A percentile compares a stretch with the other conserved stretches of the same genome.
Conservation (phyloP, 768 basidiomycete genomes). For the Amanita pallidorosea region DNA sequence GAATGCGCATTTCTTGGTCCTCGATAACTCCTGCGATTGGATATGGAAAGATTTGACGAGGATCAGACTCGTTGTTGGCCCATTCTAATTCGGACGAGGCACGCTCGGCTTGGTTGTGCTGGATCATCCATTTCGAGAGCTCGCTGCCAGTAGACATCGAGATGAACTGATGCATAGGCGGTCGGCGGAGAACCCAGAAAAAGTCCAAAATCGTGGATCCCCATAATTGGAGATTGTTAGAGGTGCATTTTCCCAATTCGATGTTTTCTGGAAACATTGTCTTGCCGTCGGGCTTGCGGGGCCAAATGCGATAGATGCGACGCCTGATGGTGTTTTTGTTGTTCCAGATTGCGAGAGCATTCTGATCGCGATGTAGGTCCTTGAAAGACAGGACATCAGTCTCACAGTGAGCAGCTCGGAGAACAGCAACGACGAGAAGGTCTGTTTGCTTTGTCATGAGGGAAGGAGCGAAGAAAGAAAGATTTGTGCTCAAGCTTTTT, state of each 20-base stretch:
- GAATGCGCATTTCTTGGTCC: slow-evolving; percentile 9
- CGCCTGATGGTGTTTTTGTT: slow-evolving; percentile 10
- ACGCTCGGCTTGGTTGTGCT: slow-evolving; percentile 19
- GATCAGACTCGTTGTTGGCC: slow-evolving; percentile 25
- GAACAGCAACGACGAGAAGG: not conserved
- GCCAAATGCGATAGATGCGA: slow-evolving; percentile 19
- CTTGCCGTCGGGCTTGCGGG: slow-evolving; percentile 19
- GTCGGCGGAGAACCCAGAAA: slow-evolving; percentile 17
- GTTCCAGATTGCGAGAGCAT: not conserved
- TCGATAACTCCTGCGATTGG: slow-evolving; percentile 16
- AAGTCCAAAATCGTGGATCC: slow-evolving; percentile 33
- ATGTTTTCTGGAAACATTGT: slow-evolving; percentile 6
- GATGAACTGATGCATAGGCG: slow-evolving; percentile 7
- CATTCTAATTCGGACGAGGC: slow-evolving; percentile 21
- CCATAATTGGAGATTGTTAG: slow-evolving; percentile 25
- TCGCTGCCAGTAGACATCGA: slow-evolving; percentile 24
- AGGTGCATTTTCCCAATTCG: slow-evolving; percentile 8
- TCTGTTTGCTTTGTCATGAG: not conserved
- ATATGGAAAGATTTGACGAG: slow-evolving; percentile 17
- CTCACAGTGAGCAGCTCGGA: not conserved
- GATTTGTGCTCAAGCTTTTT: too few species aligned
- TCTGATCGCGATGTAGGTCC: not conserved
- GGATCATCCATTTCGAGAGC: slow-evolving; percentile 23
- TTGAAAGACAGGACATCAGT: slow-evolving; percentile 10
- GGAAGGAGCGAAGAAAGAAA: not conserved